phyloP scores from a whole-genome alignment of 2,329 filamentous ascomycete genomes.

The Malbranchea cinnamomea region DNA sequence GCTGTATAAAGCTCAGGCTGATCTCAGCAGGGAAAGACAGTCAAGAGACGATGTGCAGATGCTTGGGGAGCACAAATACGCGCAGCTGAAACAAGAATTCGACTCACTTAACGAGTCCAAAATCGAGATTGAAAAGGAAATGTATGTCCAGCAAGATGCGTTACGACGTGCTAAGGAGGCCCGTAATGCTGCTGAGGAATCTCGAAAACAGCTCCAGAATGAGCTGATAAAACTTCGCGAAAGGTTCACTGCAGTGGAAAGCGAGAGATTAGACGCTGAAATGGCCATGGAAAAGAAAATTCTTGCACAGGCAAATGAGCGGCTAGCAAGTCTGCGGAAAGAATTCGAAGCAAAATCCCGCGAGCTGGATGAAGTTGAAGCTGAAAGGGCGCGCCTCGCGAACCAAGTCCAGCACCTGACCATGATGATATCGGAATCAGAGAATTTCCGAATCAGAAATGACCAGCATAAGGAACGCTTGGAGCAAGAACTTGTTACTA shows the following conservation, averaged over 20 bases:
- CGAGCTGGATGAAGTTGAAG: conserved; percentile 63
- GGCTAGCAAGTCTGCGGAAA: conserved; percentile 58
- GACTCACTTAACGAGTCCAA: conserved; percentile 83
- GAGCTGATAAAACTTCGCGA: conserved; percentile 72
- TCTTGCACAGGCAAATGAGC: conserved; percentile 62
- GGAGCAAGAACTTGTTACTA: conserved; percentile 76
- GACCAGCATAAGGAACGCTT: conserved; percentile 90
- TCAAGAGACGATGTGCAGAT: conserved; percentile 88
- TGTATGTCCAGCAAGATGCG: conserved; percentile 89
- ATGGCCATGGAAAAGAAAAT: conserved; percentile 64
- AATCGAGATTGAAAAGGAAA: conserved; percentile 93
- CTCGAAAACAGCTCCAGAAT: conserved; percentile 74
- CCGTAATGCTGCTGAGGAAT: conserved; percentile 62
- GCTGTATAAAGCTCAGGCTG: conserved; percentile 70
- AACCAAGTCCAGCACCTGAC: conserved; percentile 73
- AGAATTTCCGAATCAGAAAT: conserved; percentile 74
- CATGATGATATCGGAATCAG: conserved; percentile 74
- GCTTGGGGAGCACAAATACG: conserved; percentile 75
- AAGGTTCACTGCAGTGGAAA: conserved; percentile 72
- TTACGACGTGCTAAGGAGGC: conserved; percentile 75
- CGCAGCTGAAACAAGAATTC: conserved; percentile 69
- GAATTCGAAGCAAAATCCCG: conserved; percentile 69
- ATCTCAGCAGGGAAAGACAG: conserved; percentile 80
- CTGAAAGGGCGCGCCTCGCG: conserved; percentile 61
- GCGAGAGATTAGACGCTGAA: conserved; percentile 71